These are phyloP conservation scores for Elaeis oleifera DNA, from an alignment of 202 grass and related monocot species.

Conservation along the genomic window DNA sequence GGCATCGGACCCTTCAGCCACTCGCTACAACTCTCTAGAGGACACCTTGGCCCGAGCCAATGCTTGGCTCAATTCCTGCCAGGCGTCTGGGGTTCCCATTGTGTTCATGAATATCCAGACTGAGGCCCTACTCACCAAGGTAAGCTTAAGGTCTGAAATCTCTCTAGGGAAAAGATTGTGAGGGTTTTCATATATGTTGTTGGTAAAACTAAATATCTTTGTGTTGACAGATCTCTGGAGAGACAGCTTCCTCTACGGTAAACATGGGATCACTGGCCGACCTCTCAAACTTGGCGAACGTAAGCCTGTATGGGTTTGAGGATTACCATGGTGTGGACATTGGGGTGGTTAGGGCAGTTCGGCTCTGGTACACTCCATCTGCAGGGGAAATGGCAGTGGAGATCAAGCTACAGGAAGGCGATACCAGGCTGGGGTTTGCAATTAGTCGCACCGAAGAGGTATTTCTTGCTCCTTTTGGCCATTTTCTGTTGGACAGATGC, in stretches of 20 bases:
- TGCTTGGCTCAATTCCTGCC: neutral
- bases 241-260: neutral
- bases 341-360: neutral
- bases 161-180: too few species aligned
- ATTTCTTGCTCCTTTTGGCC: neutral
- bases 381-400: neutral
- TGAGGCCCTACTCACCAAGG: slow-evolving; percentile 5
- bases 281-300: slow-evolving; percentile 1
- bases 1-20: neutral
- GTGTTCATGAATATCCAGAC: slow-evolving; percentile 2
- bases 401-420: slow-evolving; percentile 3
- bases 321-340: slow-evolving; percentile 5
- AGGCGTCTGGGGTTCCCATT: slow-evolving; percentile 2
- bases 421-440: slow-evolving; percentile 5
- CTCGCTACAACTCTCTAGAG: neutral
- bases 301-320: neutral
- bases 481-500: neutral
- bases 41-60: slow-evolving; percentile 1
- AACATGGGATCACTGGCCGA: neutral
- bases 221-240: neutral
- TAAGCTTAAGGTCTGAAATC: neutral
- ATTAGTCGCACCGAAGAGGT: slow-evolving; percentile 4
- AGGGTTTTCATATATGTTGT: too few species aligned
- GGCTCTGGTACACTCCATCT: slow-evolving; percentile 1
- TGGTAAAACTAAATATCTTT: too few species aligned